Base-by-base conservation (phyloP, 1,139 yeast genomes). In the Debaryomyces sp. region DNA sequence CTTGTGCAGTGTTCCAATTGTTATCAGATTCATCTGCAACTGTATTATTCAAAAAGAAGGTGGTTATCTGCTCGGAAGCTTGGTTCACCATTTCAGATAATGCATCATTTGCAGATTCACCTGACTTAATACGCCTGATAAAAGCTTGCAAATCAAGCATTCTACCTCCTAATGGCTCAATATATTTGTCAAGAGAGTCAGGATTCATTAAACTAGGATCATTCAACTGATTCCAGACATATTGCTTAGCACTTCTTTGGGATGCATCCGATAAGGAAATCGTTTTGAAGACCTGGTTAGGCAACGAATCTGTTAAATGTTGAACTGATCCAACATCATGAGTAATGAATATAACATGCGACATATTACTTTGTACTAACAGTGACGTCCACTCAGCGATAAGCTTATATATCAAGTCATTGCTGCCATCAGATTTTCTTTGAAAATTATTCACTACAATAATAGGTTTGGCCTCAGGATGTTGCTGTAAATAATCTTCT, bases 141-240 rank as follows among this genome's bases (percentile, higher is more conserved):
- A 90, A 90, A 17, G 96, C 86, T 66, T 94, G 97, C 48, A 94
- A 75, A 63, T 94, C 99, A 47, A 92, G 77, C 92, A 94, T 88
- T 55, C 99, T 82, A 37, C 99, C 99, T 10, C 99, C 99, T 27
- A 94, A 69, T 7, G 96, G 96, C 23, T 71, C 81, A 44, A 92
- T 70, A 34, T 87, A 81, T 2, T 70, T 64, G 33, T 84, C 87
- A 35, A 89, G 70, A 6, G 71, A 69, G 2, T 58, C 51, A 34
- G 51, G 50, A 45, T 60, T 60, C n/a, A 58, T 59, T 46, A 61
- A 57, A 35, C 55, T 57, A 15, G 56, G 53, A 22, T 55, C 61
- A 38, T 72, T 72, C 43, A 89, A 68, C 52, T 88, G 94, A 45
- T 78, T 79, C 53, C 80, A 59, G 15, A 92, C 91, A 66, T 85